Evolutionary conservation across 495 filamentous ascomycete genomes (phyloP).

Genomic region (Xylaria flabelliformis): DNA sequence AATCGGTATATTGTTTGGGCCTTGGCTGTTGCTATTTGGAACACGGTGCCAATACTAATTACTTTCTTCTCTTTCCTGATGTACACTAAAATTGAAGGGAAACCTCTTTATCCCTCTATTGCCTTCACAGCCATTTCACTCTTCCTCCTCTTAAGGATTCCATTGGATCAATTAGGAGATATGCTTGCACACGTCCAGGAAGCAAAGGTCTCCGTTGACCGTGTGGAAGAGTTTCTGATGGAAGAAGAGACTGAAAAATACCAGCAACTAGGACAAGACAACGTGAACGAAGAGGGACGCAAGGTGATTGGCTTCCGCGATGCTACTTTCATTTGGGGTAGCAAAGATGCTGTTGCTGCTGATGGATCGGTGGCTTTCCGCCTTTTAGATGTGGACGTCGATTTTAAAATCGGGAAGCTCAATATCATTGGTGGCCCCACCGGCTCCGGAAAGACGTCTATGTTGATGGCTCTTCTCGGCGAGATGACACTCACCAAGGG

Average conservation of each 20-base stretch:
- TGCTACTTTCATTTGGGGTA: slow-evolving; percentile 89
- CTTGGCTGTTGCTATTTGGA: slow-evolving; percentile 90
- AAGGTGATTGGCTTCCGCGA: slow-evolving; percentile 82
- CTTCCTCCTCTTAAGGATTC: slow-evolving; percentile 93
- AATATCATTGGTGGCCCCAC: slow-evolving; percentile 94
- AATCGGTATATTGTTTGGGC: slow-evolving; percentile 91
- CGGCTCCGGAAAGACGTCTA: slow-evolving; percentile 91
- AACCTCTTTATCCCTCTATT: slow-evolving; percentile 87
- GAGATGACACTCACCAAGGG: slow-evolving; percentile 93
- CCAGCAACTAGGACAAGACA: slow-evolving; percentile 73
- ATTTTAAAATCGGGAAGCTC: slow-evolving; percentile 78
- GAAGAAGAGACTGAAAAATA: slow-evolving; percentile 99
- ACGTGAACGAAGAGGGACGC: slow-evolving; percentile 63
- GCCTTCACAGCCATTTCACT: slow-evolving; percentile 97
- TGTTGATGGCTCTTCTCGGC: slow-evolving; percentile 94
- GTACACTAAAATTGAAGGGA: slow-evolving; percentile 90
- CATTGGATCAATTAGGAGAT: slow-evolving; percentile 94
- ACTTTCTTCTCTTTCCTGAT: slow-evolving; percentile 94
- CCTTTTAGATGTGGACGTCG: slow-evolving; percentile 76
- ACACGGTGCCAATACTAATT: slow-evolving; percentile 92
- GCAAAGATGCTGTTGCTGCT: slow-evolving; percentile 63
- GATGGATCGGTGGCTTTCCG: slow-evolving; percentile 76
- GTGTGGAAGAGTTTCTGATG: slow-evolving; percentile 92
- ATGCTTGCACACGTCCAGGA: slow-evolving; percentile 99
- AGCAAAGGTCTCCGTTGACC: slow-evolving; percentile 94